Percentiles rank a stretch among this genome's conserved stretches.
Evolutionary conservation across 352 stramenopile genomes (phyloP).

Genomic region (Globisporangium cylindrosporum): DNA sequence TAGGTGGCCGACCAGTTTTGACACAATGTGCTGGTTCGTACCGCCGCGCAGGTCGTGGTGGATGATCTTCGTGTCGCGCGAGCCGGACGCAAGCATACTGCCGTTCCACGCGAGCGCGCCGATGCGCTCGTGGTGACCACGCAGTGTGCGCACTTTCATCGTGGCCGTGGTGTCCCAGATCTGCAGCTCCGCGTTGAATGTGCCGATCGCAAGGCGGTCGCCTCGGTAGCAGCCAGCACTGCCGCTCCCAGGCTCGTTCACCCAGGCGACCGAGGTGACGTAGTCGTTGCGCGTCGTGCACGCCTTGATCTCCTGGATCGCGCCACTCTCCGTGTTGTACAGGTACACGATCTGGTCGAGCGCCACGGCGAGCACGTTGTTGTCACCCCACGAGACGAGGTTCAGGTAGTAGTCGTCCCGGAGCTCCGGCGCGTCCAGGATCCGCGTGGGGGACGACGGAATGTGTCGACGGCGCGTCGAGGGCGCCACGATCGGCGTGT

Average conservation of each 20-base stretch:
- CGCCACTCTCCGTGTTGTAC: conserved; percentile 90
- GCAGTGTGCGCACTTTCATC: conserved; percentile 87
- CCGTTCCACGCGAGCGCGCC: conserved; percentile 92
- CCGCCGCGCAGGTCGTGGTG: conserved; percentile 33
- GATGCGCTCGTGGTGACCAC: conserved; percentile 89
- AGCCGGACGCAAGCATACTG: conserved; percentile 86
- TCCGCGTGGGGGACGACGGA: conserved; percentile 52
- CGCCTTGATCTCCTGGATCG: conserved; percentile 88
- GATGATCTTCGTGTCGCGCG: conserved; percentile 89
- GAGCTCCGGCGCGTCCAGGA: conserved; percentile 95
- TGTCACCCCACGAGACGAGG: conserved; percentile 92
- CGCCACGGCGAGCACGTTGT: conserved; percentile 94
- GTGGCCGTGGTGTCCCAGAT: conserved; percentile 91
- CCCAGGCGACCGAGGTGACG: conserved; percentile 94
- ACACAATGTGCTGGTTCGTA: conserved; percentile 46
- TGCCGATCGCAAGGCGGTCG: conserved; percentile 92
- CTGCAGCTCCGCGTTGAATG: conserved; percentile 87
- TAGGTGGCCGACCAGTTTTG: conserved; percentile 76
- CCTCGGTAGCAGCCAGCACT: conserved; percentile 23
- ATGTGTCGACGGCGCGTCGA: conserved; percentile 24
- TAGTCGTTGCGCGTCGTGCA: conserved; percentile 78
- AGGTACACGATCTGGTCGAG: conserved; percentile 94
- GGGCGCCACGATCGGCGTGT: not conserved
- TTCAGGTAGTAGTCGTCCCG: conserved; percentile 98
- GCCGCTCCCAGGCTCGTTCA: conserved; percentile 31